These are phyloP conservation scores for Phialophora macrospora DNA, from an alignment of 2,329 filamentous ascomycete species.

Conservation along the genomic window DNA sequence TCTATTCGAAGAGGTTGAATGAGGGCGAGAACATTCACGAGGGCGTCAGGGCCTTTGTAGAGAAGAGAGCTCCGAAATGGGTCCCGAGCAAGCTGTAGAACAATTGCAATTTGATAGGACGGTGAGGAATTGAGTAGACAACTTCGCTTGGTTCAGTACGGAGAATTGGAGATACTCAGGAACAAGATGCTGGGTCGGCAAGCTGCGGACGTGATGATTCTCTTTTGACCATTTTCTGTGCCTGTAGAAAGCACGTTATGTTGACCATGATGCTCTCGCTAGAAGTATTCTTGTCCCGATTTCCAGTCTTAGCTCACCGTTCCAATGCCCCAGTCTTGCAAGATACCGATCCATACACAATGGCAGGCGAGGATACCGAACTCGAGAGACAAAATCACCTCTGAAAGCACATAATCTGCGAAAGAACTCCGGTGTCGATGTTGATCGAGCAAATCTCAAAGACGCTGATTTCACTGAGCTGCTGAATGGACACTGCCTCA, in stretches of 20 bases:
- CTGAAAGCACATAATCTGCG: constrained; percentile 20
- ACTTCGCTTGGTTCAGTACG: constrained; percentile 1
- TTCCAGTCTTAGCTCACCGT: constrained; percentile 15
- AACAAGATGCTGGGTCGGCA: background rate
- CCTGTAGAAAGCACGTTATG: constrained; percentile 13
- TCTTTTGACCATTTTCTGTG: constrained; percentile 16
- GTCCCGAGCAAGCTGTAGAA: constrained; percentile 51
- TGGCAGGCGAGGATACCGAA: constrained; percentile 17
- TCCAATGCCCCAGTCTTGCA: constrained; percentile 1
- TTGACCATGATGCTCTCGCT: constrained; percentile 11
- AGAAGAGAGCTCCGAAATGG: constrained; percentile 74
- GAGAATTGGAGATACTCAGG: background rate
- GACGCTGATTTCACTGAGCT: constrained; percentile 7
- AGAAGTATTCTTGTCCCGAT: constrained; percentile 6
- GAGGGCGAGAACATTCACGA: constrained; percentile 70
- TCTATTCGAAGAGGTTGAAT: constrained; percentile 48
- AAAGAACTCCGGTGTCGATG: constrained; percentile 18
- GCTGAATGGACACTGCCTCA: background rate
- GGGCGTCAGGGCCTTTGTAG: constrained; percentile 75
- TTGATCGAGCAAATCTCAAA: constrained; percentile 18
- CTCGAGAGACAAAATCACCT: constrained; percentile 9
- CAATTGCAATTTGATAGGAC: background rate
- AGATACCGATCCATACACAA: constrained; percentile 18
- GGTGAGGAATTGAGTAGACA: background rate
- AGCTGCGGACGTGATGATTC: constrained; percentile 1